These are phyloP conservation scores for Phaffia tasmanica DNA, from an alignment of 768 basidiomycete species.

Conservation along the genomic window DNA sequence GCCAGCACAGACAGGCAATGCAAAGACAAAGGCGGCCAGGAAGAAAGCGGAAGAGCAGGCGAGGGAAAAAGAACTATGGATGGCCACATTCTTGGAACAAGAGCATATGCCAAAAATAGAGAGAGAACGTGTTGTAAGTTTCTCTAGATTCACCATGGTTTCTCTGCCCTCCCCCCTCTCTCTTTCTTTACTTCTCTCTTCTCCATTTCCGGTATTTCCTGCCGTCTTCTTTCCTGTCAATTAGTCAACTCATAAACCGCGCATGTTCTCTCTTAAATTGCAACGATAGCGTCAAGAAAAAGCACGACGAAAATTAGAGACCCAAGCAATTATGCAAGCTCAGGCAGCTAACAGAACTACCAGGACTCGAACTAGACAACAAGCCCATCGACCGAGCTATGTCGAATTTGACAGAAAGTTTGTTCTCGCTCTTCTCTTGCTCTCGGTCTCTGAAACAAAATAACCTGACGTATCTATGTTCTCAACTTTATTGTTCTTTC, in stretches of 20 bases:
- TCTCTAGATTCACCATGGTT: background rate
- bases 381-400: no score
- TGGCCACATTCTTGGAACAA: slow-evolving; percentile 55
- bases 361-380: slow-evolving; percentile 43
- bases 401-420: no score
- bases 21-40: background rate
- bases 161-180: background rate
- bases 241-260: background rate
- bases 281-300: slow-evolving; percentile 56
- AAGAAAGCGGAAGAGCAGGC: slow-evolving; percentile 44
- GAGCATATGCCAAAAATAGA: slow-evolving; percentile 53
- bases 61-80: slow-evolving; percentile 46
- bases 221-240: background rate
- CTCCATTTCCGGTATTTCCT: background rate
- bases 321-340: slow-evolving; percentile 50
- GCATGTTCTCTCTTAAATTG: slow-evolving; percentile 4
- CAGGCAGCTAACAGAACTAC: slow-evolving; percentile 71
- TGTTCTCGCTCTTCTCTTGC: no score
- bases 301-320: slow-evolving; percentile 58
- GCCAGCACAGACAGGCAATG: slow-evolving; percentile 25
- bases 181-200: background rate
- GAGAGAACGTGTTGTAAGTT: slow-evolving; percentile 58
- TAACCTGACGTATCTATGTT: no score
- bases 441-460: no score
- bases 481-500: no score